phyloP scores from a whole-genome alignment of 2,329 filamentous ascomycete genomes.

The Mollisia scopiformis region DNA sequence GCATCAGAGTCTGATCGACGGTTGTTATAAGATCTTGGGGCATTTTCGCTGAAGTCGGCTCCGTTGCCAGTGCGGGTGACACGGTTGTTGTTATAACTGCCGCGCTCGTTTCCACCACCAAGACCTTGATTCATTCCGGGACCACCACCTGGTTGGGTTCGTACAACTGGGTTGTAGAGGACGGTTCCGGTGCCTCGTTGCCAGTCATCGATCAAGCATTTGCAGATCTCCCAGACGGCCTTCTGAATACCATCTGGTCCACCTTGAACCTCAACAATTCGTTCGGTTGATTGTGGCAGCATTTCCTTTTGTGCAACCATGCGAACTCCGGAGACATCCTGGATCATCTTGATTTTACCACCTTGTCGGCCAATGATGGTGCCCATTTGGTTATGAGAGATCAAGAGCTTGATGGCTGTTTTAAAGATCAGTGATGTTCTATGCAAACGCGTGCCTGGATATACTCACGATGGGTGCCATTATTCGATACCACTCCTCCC shows the following conservation, averaged over 20 bases:
- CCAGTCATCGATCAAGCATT: slow-evolving; percentile 97
- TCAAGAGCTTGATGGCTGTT: slow-evolving; percentile 92
- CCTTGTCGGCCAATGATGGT: slow-evolving; percentile 97
- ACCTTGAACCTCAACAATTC: slow-evolving; percentile 95
- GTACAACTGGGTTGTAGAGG: slow-evolving; percentile 94
- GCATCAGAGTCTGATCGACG: slow-evolving; percentile 85
- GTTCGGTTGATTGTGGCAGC: slow-evolving; percentile 97
- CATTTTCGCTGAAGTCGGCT: slow-evolving; percentile 91
- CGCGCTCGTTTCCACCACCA: slow-evolving; percentile 47
- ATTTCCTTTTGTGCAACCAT: slow-evolving; percentile 99
- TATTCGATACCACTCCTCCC: slow-evolving; percentile 85
- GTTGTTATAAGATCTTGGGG: slow-evolving; percentile 68
- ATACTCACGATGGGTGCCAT: slow-evolving; percentile 89
- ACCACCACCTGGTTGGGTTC: slow-evolving; percentile 70
- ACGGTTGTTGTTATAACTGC: slow-evolving; percentile 65
- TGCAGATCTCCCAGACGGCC: slow-evolving; percentile 98
- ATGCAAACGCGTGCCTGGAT: neutral
- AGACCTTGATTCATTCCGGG: slow-evolving; percentile 46
- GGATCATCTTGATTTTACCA: slow-evolving; percentile 99
- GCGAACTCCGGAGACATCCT: slow-evolving; percentile 93
- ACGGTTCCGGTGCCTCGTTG: slow-evolving; percentile 96
- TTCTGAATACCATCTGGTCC: slow-evolving; percentile 94
- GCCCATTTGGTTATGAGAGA: slow-evolving; percentile 99
- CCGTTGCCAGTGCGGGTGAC: slow-evolving; percentile 96
- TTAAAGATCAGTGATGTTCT: neutral